Percentiles rank a stretch among this genome's conserved stretches.
These are phyloP conservation scores for Mycogone perniciosa DNA, from an alignment of 2,329 filamentous ascomycete genomes.

Conservation along the genomic window DNA sequence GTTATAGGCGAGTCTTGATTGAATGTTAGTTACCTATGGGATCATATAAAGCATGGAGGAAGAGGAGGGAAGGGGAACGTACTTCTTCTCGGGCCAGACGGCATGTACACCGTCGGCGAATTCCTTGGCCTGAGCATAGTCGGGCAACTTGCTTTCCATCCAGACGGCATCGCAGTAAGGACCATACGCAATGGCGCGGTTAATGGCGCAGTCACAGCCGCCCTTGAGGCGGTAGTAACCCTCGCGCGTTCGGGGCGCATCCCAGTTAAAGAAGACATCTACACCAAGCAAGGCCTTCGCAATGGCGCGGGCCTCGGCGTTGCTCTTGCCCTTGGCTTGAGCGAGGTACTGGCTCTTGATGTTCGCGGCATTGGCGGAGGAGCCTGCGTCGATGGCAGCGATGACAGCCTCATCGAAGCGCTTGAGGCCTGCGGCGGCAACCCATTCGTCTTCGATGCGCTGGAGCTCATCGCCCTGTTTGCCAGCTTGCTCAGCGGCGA, in stretches of 20 bases:
- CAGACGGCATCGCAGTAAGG: constrained; percentile 95
- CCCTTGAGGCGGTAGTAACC: constrained; percentile 92
- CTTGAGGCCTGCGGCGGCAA: constrained; percentile 68
- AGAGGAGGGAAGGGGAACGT: constrained; percentile 29
- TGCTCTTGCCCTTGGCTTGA: constrained; percentile 74
- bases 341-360: constrained; percentile 61
- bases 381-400: constrained; percentile 67
- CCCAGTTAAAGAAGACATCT: constrained; percentile 92
- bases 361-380: constrained; percentile 61
- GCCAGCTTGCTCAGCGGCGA: constrained; percentile 72
- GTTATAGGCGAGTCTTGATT: constrained; percentile 81
- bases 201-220: constrained; percentile 84
- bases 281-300: constrained; percentile 70
- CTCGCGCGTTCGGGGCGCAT: constrained; percentile 84
- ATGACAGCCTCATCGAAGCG: constrained; percentile 87
- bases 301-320: constrained; percentile 71
- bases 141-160: constrained; percentile 98
- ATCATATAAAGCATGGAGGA: not conserved
- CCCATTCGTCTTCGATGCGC: constrained; percentile 88
- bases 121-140: constrained; percentile 83
- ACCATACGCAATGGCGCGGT: constrained; percentile 84
- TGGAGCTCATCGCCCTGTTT: constrained; percentile 78
- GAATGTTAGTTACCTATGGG: constrained; percentile 11
- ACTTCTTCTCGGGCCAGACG: constrained; percentile 95
- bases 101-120: constrained; percentile 92